phyloP scores from a whole-genome alignment of 2,329 filamentous ascomycete genomes.

The Paracoccidioides brasiliensis region DNA sequence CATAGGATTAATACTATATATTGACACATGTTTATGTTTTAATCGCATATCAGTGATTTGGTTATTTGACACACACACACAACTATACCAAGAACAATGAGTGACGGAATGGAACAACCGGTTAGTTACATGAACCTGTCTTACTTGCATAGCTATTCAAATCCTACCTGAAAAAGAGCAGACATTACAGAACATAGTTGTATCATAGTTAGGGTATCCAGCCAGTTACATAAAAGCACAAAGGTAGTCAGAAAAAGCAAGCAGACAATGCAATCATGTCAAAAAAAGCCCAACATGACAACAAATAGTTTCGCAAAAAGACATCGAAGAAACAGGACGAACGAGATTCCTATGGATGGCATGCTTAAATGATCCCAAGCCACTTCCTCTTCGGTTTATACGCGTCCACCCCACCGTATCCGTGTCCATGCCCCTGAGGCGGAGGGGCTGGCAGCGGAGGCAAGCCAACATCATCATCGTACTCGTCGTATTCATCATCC shows the following conservation, averaged over 20 bases:
- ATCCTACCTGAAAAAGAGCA: too few species aligned
- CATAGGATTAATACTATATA: too few species aligned
- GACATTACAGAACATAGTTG: too few species aligned
- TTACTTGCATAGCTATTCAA: too few species aligned
- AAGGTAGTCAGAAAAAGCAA: neutral
- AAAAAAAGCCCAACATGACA: neutral
- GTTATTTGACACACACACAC: too few species aligned
- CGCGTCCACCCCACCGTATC: constrained; percentile 22
- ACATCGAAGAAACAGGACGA: neutral
- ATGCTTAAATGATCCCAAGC: constrained; percentile 11
- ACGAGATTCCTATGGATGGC: neutral
- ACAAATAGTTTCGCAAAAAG: neutral
- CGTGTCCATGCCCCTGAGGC: constrained; percentile 5
- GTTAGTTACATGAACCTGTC: too few species aligned
- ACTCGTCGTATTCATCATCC: neutral
- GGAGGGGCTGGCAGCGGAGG: neutral
- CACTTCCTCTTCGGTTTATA: constrained; percentile 18
- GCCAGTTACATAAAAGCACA: neutral
- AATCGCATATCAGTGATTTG: too few species aligned
- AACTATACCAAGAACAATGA: too few species aligned
- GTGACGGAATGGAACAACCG: too few species aligned
- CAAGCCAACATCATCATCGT: neutral
- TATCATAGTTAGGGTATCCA: neutral
- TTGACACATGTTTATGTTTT: too few species aligned
- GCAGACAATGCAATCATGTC: too few species aligned